Evolutionary conservation across 108 stramenopile genomes (phyloP), one percentile per base, ranked within the genome.

Genomic region (Skeletonema menzelii): DNA sequence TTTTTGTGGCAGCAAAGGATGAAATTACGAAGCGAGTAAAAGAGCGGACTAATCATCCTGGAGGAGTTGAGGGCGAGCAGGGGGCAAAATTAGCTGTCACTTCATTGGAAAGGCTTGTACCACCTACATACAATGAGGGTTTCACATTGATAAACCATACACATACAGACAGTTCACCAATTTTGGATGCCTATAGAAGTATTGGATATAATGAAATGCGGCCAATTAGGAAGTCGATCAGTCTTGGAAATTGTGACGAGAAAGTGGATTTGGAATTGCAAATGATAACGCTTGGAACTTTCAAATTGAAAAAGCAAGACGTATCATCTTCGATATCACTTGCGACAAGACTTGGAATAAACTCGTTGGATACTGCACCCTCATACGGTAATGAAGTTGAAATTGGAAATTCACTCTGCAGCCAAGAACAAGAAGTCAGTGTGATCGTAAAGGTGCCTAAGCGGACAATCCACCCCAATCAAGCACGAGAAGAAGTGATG

Each of bases 391-490:
- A 95, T 59, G 88, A 91, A 72, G 63, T 72, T 37, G 69, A 86
- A 65, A 58, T 92, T n/a, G 91, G 91, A 17, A 59, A 63, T 20
- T 82, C 80, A 13, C 35, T 88, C n/a, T 58, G 26, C 53, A 26
- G 17, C 31, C 20, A 56, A 15, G 35, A 57, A 37, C 15, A 56
- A 19, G 28, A 57, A 46, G 59, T 76, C 14, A 77, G 58, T 24
- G 59, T 80, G 15, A 88, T 80, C n/a, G 85, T 88, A 62, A 95
- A 95, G 64, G 70, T 95, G 44, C 94, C 94, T 19, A 95, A 91
- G 67, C 55, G 81, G 17, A 91, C 79, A 14, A 77, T 66, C 10
- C 55, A 61, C 20, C 42, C 88, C n/a, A 69, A 85, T 17, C 67
- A 90, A 56, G 94, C 92, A 2, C 75, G 84, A 0, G 28, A 62